Evolutionary conservation across 345 rosid genomes (phyloP), one percentile per base, ranked within the genome.

Genomic region (Eucalyptus curtisii): DNA sequence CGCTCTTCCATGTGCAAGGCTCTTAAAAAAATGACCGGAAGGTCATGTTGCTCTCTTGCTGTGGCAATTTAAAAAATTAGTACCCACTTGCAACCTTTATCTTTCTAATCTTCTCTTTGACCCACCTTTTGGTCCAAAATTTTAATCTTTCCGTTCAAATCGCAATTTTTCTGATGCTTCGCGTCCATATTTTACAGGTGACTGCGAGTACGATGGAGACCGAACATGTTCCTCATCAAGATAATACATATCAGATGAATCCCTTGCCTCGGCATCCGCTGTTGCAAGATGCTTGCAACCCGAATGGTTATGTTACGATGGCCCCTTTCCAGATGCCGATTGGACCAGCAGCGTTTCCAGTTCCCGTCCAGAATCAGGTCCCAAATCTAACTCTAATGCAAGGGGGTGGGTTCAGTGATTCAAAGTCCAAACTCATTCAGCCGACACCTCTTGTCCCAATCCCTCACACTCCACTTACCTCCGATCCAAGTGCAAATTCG

Each of bases 181-280:
- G 20, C 49, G 15, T 86, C 49, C 31, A 40, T 42, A 44, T 88
- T 64, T 53, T 76, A 87, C 88, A 97, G 99, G 96, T 96, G 45
- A 81, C 94, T 20, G 91, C 92, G 33, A 89, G 90, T 90, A 92
- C 95, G 12, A 93, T 94, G 93, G 96, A 95, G 86, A 94, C 92
- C 84, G 94, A 94, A 88, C 93, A 86, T 48, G 87, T 87, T 84
- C 52, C 84, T 92, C 86, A 55, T 33, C 95, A 90, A 87, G 95
- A 90, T 55, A 92, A 90, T 88, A 40, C 91, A 90, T 49, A 94
- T 64, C 93, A 71, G 86, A 33, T 89, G 64, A 87, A 86, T 57
- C 82, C 93, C 47, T 53, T 89, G 91, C 92, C 89, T 30, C 90
- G 89, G 47, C 90, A 89, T 49, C 88, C 91, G 37, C 76, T 91